Evolutionary conservation across 148 eudicot species (phyloP).

Genomic region (Rhododendron williamsianum): DNA sequence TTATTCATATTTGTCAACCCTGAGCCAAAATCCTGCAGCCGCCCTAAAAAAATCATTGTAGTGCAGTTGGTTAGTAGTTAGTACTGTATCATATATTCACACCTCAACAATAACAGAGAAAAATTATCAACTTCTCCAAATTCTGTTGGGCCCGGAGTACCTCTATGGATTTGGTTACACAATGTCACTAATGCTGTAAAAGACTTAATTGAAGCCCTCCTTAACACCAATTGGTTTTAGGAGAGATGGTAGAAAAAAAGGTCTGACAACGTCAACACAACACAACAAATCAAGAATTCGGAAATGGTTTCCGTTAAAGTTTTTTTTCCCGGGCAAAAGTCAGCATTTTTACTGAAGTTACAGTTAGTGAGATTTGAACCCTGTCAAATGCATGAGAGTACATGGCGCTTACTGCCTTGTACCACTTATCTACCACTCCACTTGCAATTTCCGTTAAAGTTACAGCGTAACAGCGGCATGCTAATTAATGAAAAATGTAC

Average conservation of each 20-base stretch:
- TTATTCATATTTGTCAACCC: not conserved
- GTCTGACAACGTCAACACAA: too few species aligned
- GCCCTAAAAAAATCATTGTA: not conserved
- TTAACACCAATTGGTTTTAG: too few species aligned
- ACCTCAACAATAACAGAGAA: not conserved
- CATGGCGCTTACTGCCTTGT: too few species aligned
- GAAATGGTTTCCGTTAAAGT: not conserved
- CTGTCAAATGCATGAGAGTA: not conserved
- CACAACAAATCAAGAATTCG: not conserved
- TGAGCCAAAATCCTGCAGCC: not conserved
- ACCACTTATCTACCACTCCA: not conserved
- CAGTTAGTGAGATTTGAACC: too few species aligned
- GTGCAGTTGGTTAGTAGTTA: not conserved
- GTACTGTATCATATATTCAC: not conserved
- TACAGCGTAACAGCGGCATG: not conserved
- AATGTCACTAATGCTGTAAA: too few species aligned
- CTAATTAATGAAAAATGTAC: not conserved
- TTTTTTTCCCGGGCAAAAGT: too few species aligned
- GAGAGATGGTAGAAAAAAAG: too few species aligned
- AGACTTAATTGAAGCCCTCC: too few species aligned
- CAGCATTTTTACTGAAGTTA: too few species aligned
- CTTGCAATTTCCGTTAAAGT: not conserved
- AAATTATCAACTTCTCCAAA: not conserved
- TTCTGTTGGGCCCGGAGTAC: too few species aligned
- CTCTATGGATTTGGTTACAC: too few species aligned